These are phyloP conservation scores for Thymus mandschuricus DNA, from an alignment of 257 asterid species.

Conservation along the genomic window DNA sequence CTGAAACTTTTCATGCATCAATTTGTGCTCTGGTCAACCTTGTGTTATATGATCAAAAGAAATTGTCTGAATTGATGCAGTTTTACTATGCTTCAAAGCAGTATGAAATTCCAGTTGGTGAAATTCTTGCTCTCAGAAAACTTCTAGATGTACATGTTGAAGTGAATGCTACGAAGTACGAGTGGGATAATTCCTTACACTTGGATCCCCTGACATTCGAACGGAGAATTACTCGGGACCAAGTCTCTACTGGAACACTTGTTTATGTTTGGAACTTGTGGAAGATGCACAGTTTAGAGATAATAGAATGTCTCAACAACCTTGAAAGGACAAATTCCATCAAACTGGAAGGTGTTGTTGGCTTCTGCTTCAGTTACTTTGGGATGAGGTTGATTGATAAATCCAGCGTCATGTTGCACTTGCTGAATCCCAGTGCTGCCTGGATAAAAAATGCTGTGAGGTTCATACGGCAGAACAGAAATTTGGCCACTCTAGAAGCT, in stretches of 20 bases:
- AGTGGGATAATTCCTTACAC: conserved; percentile 40
- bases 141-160: too few relatives aligned
- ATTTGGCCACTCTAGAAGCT: conserved; percentile 33
- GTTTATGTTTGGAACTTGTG: too few relatives aligned
- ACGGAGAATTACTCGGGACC: conserved; percentile 22
- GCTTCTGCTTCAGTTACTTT: conserved; percentile 48
- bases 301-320: conserved; percentile 42
- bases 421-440: conserved; percentile 39
- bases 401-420: background rate
- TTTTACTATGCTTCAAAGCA: conserved; percentile 13
- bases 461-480: conserved; percentile 26
- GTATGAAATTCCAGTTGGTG: too few relatives aligned
- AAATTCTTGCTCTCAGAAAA: too few relatives aligned
- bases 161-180: conserved; percentile 26
- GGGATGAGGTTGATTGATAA: conserved; percentile 47
- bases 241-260: too few relatives aligned
- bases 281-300: conserved; percentile 9
- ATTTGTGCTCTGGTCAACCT: conserved; percentile 34
- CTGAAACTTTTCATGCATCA: conserved; percentile 33
- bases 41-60: conserved; percentile 40
- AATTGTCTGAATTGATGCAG: conserved; percentile 38
- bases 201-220: conserved; percentile 21
- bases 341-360: conserved; percentile 12
- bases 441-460: conserved; percentile 45
- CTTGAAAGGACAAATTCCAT: conserved; percentile 27